These are phyloP conservation scores for Neurospora sp. DNA, from an alignment of 495 filamentous ascomycete genomes.

Conservation along the genomic window DNA sequence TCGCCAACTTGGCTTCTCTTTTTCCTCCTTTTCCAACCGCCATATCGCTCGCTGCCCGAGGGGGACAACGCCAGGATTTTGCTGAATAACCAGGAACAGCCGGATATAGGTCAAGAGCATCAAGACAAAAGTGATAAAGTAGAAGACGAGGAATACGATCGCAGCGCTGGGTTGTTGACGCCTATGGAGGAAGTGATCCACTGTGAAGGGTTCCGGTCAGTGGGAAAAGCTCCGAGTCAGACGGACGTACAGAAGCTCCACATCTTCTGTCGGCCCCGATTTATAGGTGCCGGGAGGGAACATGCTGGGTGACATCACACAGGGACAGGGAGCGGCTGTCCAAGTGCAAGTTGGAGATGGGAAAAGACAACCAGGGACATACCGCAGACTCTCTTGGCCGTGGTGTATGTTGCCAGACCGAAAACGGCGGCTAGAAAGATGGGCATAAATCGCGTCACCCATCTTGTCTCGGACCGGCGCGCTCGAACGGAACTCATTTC, in stretches of 20 bases:
- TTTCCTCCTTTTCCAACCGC: slow-evolving; percentile 8
- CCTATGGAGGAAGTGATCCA: slow-evolving; percentile 52
- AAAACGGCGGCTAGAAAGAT: slow-evolving; percentile 25
- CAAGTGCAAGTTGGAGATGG: background rate
- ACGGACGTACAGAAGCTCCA: background rate
- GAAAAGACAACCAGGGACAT: slow-evolving; percentile 2
- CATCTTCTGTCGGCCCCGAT: background rate
- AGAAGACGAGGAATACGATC: slow-evolving; percentile 58
- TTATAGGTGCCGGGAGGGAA: background rate
- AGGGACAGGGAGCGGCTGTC: background rate
- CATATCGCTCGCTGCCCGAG: slow-evolving; percentile 37
- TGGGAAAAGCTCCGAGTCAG: background rate
- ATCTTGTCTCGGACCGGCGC: slow-evolving; percentile 30
- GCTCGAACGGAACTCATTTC: slow-evolving; percentile 4
- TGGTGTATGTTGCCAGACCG: slow-evolving; percentile 30
- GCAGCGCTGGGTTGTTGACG: slow-evolving; percentile 44
- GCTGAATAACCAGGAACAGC: slow-evolving; percentile 50
- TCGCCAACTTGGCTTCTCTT: slow-evolving; percentile 15
- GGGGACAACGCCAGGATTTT: slow-evolving; percentile 61
- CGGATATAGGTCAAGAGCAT: slow-evolving; percentile 60
- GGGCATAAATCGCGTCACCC: slow-evolving; percentile 34
- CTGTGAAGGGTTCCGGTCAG: slow-evolving; percentile 24
- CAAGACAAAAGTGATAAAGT: slow-evolving; percentile 57
- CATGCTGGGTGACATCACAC: slow-evolving; percentile 1
- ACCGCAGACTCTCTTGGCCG: slow-evolving; percentile 35